Evolutionary conservation across 176 grass and related monocot genomes (phyloP), one percentile per base, ranked within the genome.

Genomic region (Secale cereale): DNA sequence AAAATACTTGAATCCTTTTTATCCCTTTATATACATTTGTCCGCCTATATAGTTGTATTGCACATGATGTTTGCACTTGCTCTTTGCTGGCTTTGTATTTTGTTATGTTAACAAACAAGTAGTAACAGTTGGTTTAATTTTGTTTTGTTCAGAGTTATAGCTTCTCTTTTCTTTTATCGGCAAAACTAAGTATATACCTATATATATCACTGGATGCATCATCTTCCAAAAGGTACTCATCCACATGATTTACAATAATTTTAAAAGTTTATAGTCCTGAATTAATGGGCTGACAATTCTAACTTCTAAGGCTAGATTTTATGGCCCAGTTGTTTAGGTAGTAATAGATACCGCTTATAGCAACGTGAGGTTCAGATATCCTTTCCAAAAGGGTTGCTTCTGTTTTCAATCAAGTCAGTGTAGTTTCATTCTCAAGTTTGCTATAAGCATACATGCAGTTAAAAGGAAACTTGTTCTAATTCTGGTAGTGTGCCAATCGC

Each of bases 401-500:
- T 74, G 45, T 33, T 83, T 75, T 45, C 39, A 77, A 31, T 62
- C 30, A 50, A 77, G 12, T 70, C 30, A 52, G 48, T 25, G 27
- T 32, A 6, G 88, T 70, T 69, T 59, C 19, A 27, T 54, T 65
- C 35, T 15, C 17, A 32, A 7, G 6, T 63, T 63, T 82, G 54
- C 78, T 77, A 74, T 88, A 77, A 77, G 69, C 25, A 63, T 75
- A 66, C 41, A 10, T 30, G 22, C 32, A 64, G 33, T 59, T 86
- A 16, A 62, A 78, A 39, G 59, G 15, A 64, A 43, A 64, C 22
- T 61, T 43, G n/a, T 56, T 76, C 11, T 83, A 60, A 37, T 79
- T 90, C 19, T 84, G 46, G 75, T 52, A 79, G 5, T 52, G 27
- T 35, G 57, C 66, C 57, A 37, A 60, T 67, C 86, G 75, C 75